Evolutionary conservation across 257 asterid genomes (phyloP).

Genomic region (Anisodus acutangulus): DNA sequence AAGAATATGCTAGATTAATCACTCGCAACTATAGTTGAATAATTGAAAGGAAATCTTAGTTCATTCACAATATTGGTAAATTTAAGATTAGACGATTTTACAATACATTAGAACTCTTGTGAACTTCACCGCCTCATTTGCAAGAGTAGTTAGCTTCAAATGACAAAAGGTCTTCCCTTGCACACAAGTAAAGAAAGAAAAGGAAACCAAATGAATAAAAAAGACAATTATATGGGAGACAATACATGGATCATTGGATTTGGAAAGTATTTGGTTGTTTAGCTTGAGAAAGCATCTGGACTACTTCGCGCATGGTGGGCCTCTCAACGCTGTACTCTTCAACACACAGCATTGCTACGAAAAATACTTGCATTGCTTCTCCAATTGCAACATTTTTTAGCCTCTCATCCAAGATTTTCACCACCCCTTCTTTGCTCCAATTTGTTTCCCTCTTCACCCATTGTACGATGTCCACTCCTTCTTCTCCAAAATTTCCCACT

Average conservation of each 20-base stretch:
- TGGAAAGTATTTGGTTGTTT: conserved; percentile 49
- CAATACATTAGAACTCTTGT: neutral
- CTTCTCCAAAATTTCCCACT: conserved; percentile 48
- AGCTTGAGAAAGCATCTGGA: conserved; percentile 57
- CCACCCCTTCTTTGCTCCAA: conserved; percentile 51
- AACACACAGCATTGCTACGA: conserved; percentile 53
- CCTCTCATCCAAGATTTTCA: conserved; percentile 47
- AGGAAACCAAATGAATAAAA: neutral
- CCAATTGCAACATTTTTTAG: conserved; percentile 41
- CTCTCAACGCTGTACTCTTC: conserved; percentile 51
- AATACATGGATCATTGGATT: conserved; percentile 37
- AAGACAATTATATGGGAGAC: neutral
- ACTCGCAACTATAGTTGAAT: neutral
- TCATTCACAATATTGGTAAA: neutral
- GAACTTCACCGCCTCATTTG: conserved; percentile 29
- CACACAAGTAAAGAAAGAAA: neutral
- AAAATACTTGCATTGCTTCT: conserved; percentile 54
- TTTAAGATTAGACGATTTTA: neutral
- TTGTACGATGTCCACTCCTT: conserved; percentile 46
- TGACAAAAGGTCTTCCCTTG: neutral
- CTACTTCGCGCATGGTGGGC: conserved; percentile 53
- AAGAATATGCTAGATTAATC: neutral
- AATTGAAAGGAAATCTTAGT: conserved; percentile 1
- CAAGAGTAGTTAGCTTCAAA: neutral
- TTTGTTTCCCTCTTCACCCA: conserved; percentile 46